Evolutionary conservation across 225 moss, liverwort and hornwort species (phyloP), one percentile per base, ranked within the genome.

Genomic region (Climacium dendroides): DNA sequence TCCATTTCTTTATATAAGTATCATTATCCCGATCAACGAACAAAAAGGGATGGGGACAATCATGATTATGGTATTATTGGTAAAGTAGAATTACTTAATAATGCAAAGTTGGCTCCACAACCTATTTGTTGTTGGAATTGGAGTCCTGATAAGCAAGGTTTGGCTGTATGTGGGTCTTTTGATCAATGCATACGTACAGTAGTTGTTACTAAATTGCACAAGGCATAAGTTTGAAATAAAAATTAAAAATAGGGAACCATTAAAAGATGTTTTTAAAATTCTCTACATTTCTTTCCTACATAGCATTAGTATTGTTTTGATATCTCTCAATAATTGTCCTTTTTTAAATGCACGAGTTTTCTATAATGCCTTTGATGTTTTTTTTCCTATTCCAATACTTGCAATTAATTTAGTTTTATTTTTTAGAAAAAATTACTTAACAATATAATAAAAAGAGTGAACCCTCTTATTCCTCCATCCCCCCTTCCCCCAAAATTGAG

Each of bases 121-220:
- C 99, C 97, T 53, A 96, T 99, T 39, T 95, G 95, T 69, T 94
- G 94, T 65, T 95, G 94, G 84, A 92, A 94, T 76, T 99, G 99
- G 99, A 96, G 97, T 74, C 88, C 91, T 0, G 95, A 99, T 74
- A 99, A 99, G 53, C 67, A 89, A 76, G 96, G 97, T 14, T 91
- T 99, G 32, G 96, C 95, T 74, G 71, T 99, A 13, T 99, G 96
- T 87, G 99, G 99, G 14, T 94, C 97, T 9, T 97, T 99, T 81
- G 99, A 99, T 78, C 95, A 99, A 67, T 96, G 95, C 67, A 92
- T 97, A 11, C 93, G 96, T 28, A 95, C 97, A 1, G 18, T 96
- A 37, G 93, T 97, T 14, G 94, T 99, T 8, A 99, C 97, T 0
- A 99, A 99, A 63, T 59, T 99, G 63, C 84, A 96, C 5, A 98